Evolutionary conservation across 305 asterid genomes (phyloP).

Genomic region (Fraxinus sp.): DNA sequence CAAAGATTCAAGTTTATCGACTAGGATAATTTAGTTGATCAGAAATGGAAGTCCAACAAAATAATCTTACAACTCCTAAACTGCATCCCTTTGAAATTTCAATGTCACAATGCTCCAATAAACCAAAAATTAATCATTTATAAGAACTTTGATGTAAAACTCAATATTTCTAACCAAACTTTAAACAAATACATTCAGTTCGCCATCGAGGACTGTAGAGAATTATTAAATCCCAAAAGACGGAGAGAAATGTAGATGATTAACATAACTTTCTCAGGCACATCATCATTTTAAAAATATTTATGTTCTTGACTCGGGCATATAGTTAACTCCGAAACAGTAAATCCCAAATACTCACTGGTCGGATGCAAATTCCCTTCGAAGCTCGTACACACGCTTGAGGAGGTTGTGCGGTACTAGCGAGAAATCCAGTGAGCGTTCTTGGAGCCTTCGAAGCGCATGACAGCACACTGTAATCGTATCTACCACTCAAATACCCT

Average conservation of each 20-base stretch:
- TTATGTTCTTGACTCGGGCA: not conserved
- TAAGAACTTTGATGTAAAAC: not conserved
- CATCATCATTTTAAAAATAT: not conserved
- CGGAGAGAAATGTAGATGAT: not conserved
- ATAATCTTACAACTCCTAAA: not conserved
- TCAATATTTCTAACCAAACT: not conserved
- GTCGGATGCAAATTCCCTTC: constrained; percentile 38
- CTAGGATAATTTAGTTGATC: not conserved
- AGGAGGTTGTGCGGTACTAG: constrained; percentile 65
- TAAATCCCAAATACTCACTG: constrained; percentile 44
- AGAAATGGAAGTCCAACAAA: not conserved
- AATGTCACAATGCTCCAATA: not conserved
- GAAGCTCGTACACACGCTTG: constrained; percentile 41
- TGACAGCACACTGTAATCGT: constrained; percentile 62
- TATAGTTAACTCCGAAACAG: not conserved
- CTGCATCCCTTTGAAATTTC: not conserved
- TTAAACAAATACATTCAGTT: not conserved
- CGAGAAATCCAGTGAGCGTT: constrained; percentile 69
- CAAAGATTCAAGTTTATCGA: not conserved
- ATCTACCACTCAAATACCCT: constrained; percentile 62
- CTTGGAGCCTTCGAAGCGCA: constrained; percentile 82
- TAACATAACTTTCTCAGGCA: constrained; percentile 6
- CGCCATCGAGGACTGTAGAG: not conserved
- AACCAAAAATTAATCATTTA: not conserved
- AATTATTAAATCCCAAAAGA: not conserved